phyloP scores from a whole-genome alignment of 345 rosid genomes.

The Populus pruinosa region DNA sequence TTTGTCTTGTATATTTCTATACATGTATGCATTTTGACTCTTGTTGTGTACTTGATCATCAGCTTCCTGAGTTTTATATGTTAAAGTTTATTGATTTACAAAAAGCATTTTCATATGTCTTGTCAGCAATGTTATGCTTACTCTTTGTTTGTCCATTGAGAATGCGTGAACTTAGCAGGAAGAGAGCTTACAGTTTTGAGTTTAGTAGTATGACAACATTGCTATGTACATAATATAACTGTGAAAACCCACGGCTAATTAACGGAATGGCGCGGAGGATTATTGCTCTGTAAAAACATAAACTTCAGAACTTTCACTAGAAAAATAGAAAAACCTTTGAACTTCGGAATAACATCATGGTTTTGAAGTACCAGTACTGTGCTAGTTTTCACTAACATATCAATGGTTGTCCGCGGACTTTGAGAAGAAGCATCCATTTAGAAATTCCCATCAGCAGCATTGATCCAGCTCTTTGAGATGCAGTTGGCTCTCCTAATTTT shows the following conservation, averaged over 20 bases:
- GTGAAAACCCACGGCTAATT: neutral
- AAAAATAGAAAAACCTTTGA: neutral
- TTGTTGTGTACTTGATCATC: slow-evolving; percentile 4
- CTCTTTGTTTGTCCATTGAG: neutral
- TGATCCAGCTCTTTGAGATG: neutral
- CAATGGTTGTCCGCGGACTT: neutral
- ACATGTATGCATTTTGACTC: neutral
- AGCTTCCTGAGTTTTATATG: neutral
- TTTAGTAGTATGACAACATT: neutral
- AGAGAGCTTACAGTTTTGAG: neutral
- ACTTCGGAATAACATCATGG: neutral
- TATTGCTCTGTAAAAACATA: neutral
- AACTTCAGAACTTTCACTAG: neutral
- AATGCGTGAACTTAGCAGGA: neutral
- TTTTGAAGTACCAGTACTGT: neutral
- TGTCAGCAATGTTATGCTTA: neutral
- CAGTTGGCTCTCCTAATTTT: neutral
- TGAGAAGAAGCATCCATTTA: neutral
- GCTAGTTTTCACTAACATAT: neutral
- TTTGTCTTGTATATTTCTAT: neutral
- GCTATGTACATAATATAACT: neutral
- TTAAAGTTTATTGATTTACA: neutral
- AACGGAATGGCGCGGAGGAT: neutral
- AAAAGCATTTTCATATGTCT: neutral
- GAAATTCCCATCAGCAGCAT: neutral